Evolutionary conservation across 139 green algal species (phyloP), one percentile per base, ranked within the genome.

Genomic region (Chara braunii): DNA sequence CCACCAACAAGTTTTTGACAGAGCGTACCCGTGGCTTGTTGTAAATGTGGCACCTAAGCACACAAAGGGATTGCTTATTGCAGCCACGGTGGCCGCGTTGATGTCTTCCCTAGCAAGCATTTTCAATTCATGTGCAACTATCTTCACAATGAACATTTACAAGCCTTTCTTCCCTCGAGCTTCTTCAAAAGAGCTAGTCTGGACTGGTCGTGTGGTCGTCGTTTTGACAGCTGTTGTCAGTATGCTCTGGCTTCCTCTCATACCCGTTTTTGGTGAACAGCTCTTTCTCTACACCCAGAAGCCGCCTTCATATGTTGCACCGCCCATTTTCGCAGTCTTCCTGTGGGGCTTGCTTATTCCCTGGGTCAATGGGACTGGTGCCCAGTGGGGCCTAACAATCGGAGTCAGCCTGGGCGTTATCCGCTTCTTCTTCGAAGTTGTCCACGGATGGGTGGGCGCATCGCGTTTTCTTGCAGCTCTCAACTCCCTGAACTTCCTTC

Each of bases 91-190:
- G 4, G 36, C 61, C 11, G 75, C 75, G 3, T 63, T 81, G 44
- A 81, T 81, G 75, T 62, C 33, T 24, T 73, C 53, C 9, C 28
- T 81, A 5, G 44, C 75, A 1, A 43, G 62, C 11, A 51, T 81
- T 3, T 80, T 81, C 74, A 81, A 81, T 37, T 81, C 72, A 14
- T 76, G 40, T 3, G 56, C 75, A 42, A 78, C 75, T 2, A n/a
- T 81, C 28, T 83, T 81, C 64, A 75, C 75, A 4, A 50, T 69
- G 34, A 78, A 81, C 44, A 57, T 81, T 12, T 81, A 60, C 7
- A 9, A 5, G 48, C 11, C 18, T 9, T 7, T 23, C 4, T 22
- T 31, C 22, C 65, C 66, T 22, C 26, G 24, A 7, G 42, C 63
- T 5, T 23, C 37, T 18, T 28, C 71, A 18, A 7, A 7, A 7